Base-by-base conservation (phyloP, 2,329 filamentous ascomycete genomes). In the Aquanectria penicillioides region DNA sequence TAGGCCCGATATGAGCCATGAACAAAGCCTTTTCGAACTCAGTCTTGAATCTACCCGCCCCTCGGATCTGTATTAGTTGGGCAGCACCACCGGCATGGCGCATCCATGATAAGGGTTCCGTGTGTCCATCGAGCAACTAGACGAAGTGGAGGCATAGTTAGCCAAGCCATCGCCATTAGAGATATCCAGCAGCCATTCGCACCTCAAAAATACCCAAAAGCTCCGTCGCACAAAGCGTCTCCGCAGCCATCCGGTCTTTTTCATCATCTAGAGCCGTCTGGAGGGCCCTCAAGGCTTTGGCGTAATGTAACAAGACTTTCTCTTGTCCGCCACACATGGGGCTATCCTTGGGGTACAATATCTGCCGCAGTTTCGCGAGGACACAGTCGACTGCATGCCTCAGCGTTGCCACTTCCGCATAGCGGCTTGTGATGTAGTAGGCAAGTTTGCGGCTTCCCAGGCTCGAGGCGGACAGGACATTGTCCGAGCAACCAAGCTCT, bases 151-250 rank as follows among this genome's bases (percentile, higher is more conserved):
- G 10, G 28, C 28, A 18, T 2, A 9, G 22, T 43, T n/a, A 41
- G 20, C 18, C 23, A 15, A 20, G 6, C 8, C 17, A 31, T 8
- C 2, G 6, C 3, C 11, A 10, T 22, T 8, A n/a, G 15, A 5
- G 12, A 28, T 6, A 28, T 20, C 5, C 3, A 33, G 20, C 3
- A 11, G 12, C 15, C 4, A 10, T 18, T 15, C 41, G 3, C 47
- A 51, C 57, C 38, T 59, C 57, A 3, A 59, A 59, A 33, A 59
- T n/a, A 4, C 50, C 50, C 50, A 59, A 36, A 4, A 59, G 26
- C 12, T 59, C 50, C 8, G 50, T 59, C 2, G 57, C 44, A 5
- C 57, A 59, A 17, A 59, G 15, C 4, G 57, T 59, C 22, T 59
- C 57, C 2, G 51, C 36, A 10, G 50, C 51, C 23, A 25, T 51